Evolutionary conservation across 1,284 basidiomycete genomes (phyloP).

Genomic region (Lignosus rhinocerotis): DNA sequence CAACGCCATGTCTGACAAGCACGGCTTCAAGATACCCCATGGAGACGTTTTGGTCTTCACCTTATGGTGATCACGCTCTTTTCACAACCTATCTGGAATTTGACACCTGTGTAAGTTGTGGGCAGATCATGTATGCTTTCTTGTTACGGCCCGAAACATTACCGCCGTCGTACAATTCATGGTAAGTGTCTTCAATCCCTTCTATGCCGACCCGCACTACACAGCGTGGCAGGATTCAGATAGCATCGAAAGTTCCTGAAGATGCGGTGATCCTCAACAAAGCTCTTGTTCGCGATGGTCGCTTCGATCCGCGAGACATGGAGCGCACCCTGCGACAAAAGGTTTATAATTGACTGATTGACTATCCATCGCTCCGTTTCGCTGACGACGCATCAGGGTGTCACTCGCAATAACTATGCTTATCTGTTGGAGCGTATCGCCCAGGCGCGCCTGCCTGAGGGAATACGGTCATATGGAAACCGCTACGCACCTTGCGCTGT

Average conservation of each 20-base stretch:
- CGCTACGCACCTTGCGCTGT: slow-evolving; percentile 63
- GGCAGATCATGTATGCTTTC: slow-evolving; percentile 89
- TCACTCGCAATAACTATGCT: slow-evolving; percentile 43
- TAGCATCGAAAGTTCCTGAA: slow-evolving; percentile 66
- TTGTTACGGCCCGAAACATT: slow-evolving; percentile 83
- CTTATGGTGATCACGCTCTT: slow-evolving; percentile 52
- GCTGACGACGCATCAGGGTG: slow-evolving; percentile 31
- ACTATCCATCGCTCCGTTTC: slow-evolving; percentile 19
- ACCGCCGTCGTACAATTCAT: slow-evolving; percentile 72
- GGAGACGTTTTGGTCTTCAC: slow-evolving; percentile 86
- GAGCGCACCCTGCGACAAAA: slow-evolving; percentile 52
- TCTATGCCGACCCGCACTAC: neutral
- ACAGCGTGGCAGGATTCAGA: slow-evolving; percentile 45
- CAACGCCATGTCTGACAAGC: slow-evolving; percentile 68
- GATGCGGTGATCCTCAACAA: slow-evolving; percentile 65
- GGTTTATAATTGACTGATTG: slow-evolving; percentile 36
- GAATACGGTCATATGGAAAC: slow-evolving; percentile 46
- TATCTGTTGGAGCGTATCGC: slow-evolving; percentile 38
- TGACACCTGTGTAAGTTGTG: slow-evolving; percentile 53
- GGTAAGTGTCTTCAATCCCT: slow-evolving; percentile 47
- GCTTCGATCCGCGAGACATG: slow-evolving; percentile 56
- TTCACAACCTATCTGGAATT: neutral
- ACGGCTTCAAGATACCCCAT: slow-evolving; percentile 76
- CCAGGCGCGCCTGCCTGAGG: slow-evolving; percentile 34
- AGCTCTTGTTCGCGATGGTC: slow-evolving; percentile 57